Evolutionary conservation across 2,329 filamentous ascomycete genomes (phyloP).

Genomic region (Ascochyta pisi): DNA sequence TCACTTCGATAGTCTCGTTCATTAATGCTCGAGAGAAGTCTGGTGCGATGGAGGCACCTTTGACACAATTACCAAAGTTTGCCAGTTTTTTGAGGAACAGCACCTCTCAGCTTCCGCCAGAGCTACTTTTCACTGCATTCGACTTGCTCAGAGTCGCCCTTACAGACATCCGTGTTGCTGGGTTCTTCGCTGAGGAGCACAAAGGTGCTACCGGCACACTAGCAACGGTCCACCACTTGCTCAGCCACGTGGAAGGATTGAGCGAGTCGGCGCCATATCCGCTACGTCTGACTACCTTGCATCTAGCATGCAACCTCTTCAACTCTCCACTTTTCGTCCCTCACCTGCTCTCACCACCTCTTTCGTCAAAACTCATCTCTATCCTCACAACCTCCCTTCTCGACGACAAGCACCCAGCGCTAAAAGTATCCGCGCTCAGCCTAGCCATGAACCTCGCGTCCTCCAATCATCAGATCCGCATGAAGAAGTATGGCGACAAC

Average conservation of each 20-base stretch:
- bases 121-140: slow-evolving; percentile 79
- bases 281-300: slow-evolving; percentile 80
- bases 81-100: slow-evolving; percentile 66
- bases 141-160: slow-evolving; percentile 83
- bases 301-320: slow-evolving; percentile 86
- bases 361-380: slow-evolving; percentile 66
- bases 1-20: slow-evolving; percentile 73
- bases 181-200: slow-evolving; percentile 80
- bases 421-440: slow-evolving; percentile 81
- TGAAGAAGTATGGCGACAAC: slow-evolving; percentile 56
- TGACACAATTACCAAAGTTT: slow-evolving; percentile 75
- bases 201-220: slow-evolving; percentile 56
- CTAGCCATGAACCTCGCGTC: slow-evolving; percentile 83
- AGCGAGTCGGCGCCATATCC: slow-evolving; percentile 72
- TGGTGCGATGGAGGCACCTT: slow-evolving; percentile 68
- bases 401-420: slow-evolving; percentile 74
- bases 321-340: slow-evolving; percentile 73
- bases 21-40: slow-evolving; percentile 67
- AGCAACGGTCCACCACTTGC: slow-evolving; percentile 63
- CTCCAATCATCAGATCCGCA: slow-evolving; percentile 70
- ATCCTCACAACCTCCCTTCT: slow-evolving; percentile 80
- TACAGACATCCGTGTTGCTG: slow-evolving; percentile 77
- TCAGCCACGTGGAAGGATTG: slow-evolving; percentile 62
- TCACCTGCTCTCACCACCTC: slow-evolving; percentile 60
- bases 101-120: slow-evolving; percentile 63